These are phyloP conservation scores for Fusarium siculi DNA, from an alignment of 2,329 filamentous ascomycete genomes.

Conservation along the genomic window DNA sequence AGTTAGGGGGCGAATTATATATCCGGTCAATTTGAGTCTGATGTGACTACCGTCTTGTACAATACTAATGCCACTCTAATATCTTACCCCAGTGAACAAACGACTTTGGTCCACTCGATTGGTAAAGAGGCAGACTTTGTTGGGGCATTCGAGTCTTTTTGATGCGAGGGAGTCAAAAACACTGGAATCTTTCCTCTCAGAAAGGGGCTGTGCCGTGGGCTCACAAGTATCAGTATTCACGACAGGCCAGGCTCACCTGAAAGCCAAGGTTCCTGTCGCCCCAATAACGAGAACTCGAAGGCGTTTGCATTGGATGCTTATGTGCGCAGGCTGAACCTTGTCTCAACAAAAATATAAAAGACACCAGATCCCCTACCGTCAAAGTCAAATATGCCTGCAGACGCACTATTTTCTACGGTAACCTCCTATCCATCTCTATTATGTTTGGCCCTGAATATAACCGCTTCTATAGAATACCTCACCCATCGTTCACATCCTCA, in stretches of 20 bases:
- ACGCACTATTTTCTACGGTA: not conserved
- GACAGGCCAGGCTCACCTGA: not conserved
- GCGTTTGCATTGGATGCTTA: too few relatives aligned
- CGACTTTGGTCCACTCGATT: not conserved
- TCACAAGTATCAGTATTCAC: not conserved
- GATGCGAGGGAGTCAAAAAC: not conserved
- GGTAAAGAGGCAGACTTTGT: too few relatives aligned
- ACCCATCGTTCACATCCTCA: not conserved
- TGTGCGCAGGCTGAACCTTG: not conserved
- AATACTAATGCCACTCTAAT: not conserved
- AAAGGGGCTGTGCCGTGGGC: not conserved
- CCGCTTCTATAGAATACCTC: not conserved
- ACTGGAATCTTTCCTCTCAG: too few relatives aligned
- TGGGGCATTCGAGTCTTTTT: not conserved
- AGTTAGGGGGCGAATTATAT: conserved; percentile 37
- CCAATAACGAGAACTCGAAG: not conserved
- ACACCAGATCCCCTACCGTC: too few relatives aligned
- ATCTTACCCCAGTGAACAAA: not conserved
- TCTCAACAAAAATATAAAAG: not conserved
- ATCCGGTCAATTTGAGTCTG: conserved; percentile 33
- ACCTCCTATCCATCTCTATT: not conserved
- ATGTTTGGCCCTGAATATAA: not conserved
- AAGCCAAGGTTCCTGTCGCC: not conserved
- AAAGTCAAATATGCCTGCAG: not conserved
- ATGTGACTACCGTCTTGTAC: not conserved